phyloP scores from a whole-genome alignment of 2,329 filamentous ascomycete species.

The Sclerotinia minor region DNA sequence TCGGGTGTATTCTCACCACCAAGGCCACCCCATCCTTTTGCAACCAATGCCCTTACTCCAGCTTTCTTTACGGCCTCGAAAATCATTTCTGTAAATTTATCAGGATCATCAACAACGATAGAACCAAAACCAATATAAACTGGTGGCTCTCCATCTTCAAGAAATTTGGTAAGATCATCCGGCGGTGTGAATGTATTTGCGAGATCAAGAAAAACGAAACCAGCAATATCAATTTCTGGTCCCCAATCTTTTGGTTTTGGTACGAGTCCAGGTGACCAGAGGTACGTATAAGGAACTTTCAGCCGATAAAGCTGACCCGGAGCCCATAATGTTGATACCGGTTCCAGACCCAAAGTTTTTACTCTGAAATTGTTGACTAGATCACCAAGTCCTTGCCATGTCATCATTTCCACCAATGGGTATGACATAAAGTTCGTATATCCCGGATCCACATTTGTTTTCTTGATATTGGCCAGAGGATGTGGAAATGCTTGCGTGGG shows the following conservation, averaged over 20 bases:
- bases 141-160: conserved; percentile 57
- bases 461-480: conserved; percentile 73
- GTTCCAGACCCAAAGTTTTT: conserved; percentile 68
- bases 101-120: conserved; percentile 72
- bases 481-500: conserved; percentile 71
- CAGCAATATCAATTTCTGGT: conserved; percentile 68
- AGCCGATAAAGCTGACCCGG: conserved; percentile 71
- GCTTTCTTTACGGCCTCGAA: conserved; percentile 66
- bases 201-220: conserved; percentile 75
- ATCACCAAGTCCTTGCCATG: conserved; percentile 87
- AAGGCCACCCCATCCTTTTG: conserved; percentile 74
- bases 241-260: conserved; percentile 70
- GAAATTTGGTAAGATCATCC: conserved; percentile 54
- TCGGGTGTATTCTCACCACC: conserved; percentile 61
- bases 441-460: conserved; percentile 67
- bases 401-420: conserved; percentile 79
- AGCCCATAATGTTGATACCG: conserved; percentile 75
- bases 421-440: conserved; percentile 83
- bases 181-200: conserved; percentile 62
- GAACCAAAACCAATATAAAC: conserved; percentile 77
- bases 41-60: conserved; percentile 70
- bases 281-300: conserved; percentile 74
- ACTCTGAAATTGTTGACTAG: conserved; percentile 73
- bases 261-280: conserved; percentile 67
- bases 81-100: conserved; percentile 68